These are phyloP conservation scores for Botrytis sinoallii DNA, from an alignment of 2,329 filamentous ascomycete genomes.

Conservation along the genomic window DNA sequence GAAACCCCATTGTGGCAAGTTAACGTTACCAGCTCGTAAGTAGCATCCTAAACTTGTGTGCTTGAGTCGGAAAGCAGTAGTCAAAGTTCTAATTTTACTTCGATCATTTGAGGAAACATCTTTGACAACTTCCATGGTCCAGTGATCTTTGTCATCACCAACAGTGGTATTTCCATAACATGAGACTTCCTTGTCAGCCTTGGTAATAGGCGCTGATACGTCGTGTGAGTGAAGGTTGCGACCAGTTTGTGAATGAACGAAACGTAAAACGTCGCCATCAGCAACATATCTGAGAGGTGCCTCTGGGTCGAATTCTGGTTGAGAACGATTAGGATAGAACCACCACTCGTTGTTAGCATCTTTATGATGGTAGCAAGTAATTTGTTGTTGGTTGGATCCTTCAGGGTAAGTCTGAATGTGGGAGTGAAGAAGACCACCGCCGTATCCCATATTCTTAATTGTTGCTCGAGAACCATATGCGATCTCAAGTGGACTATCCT, in stretches of 20 bases:
- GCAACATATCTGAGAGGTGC: conserved; percentile 71
- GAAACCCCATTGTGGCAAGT: conserved; percentile 98
- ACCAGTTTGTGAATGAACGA: conserved; percentile 93
- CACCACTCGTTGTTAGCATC: conserved; percentile 99
- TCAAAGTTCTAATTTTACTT: conserved; percentile 83
- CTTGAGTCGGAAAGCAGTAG: conserved; percentile 85
- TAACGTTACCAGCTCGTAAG: conserved; percentile 89
- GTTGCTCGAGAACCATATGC: conserved; percentile 86
- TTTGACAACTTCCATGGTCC: conserved; percentile 86
- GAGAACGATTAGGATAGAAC: conserved; percentile 87
- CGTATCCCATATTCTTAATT: conserved; percentile 99
- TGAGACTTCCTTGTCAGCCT: conserved; percentile 88
- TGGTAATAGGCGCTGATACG: conserved; percentile 83
- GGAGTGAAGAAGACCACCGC: conserved; percentile 91
- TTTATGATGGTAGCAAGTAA: conserved; percentile 99
- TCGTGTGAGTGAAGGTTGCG: conserved; percentile 96
- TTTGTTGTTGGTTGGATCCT: conserved; percentile 89
- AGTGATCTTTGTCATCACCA: conserved; percentile 97
- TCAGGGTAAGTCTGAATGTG: conserved; percentile 96
- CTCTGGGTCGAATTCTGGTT: conserved; percentile 69
- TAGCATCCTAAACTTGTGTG: conserved; percentile 86
- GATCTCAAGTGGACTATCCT: conserved; percentile 89
- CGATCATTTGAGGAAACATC: conserved; percentile 78
- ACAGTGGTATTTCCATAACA: conserved; percentile 94
- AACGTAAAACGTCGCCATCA: conserved; percentile 73